Evolutionary conservation across 2,329 filamentous ascomycete species (phyloP).

Genomic region (Fonsecaea erecta): DNA sequence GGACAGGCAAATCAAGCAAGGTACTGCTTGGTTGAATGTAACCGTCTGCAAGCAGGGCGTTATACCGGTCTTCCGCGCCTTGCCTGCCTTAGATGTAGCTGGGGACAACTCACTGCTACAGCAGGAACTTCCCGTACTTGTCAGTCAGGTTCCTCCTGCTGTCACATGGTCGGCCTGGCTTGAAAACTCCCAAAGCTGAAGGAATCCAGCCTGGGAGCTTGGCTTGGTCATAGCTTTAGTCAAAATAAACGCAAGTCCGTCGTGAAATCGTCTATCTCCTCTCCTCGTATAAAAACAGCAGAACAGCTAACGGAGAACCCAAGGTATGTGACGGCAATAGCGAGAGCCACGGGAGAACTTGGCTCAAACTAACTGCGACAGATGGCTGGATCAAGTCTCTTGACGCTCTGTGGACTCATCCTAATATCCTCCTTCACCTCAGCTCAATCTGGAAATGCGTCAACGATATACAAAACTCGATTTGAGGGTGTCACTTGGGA

Average conservation of each 20-base stretch:
- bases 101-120: neutral
- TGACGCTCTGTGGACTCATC: conserved; percentile 8
- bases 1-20: conserved; percentile 11
- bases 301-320: neutral
- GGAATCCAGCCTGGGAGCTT: neutral
- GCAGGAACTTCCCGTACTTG: neutral
- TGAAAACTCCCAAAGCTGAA: neutral
- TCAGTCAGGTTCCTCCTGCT: neutral
- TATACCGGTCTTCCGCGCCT: conserved; percentile 7
- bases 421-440: conserved; percentile 8
- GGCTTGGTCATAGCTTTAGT: neutral
- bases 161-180: neutral
- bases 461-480: conserved; percentile 52
- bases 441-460: conserved; percentile 28
- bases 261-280: neutral
- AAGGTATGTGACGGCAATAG: neutral
- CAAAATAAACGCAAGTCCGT: neutral
- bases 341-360: neutral
- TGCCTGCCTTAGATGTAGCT: conserved; percentile 17
- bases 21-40: conserved; percentile 8
- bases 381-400: conserved; percentile 17
- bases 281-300: neutral
- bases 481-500: conserved; percentile 64
- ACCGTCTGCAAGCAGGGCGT: conserved; percentile 4
- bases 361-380: neutral